A percentile compares a stretch with the other conserved stretches of the same genome.
Evolutionary conservation across 257 asterid genomes (phyloP).

Genomic region (Solanum sitiens): DNA sequence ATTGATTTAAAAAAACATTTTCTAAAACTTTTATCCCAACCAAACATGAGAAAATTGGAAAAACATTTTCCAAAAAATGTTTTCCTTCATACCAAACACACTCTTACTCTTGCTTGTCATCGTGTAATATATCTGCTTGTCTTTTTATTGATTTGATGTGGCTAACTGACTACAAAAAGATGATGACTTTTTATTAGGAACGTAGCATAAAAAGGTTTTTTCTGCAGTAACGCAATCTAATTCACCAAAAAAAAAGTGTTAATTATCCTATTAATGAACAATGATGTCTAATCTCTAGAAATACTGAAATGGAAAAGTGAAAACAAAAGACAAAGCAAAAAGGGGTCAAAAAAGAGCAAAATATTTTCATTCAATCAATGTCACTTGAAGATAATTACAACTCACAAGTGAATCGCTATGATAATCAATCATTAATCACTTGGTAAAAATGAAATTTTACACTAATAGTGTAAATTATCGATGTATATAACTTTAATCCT

Average conservation of each 20-base stretch:
- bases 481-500: neutral
- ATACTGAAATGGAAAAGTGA: neutral
- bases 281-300: neutral
- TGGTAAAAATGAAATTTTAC: neutral
- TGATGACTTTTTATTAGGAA: neutral
- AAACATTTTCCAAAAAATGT: no score
- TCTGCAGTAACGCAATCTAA: neutral
- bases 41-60: no score
- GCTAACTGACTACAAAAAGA: neutral
- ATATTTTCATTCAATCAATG: no score
- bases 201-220: neutral
- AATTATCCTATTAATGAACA: neutral
- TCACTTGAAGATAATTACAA: neutral
- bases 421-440: neutral
- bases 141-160: neutral
- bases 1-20: no score
- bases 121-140: neutral
- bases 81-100: no score
- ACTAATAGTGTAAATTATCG: neutral
- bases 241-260: neutral
- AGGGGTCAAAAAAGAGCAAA: neutral
- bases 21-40: no score
- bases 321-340: neutral
- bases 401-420: neutral
- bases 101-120: neutral